A percentile compares a stretch with the other conserved stretches of the same genome.
Evolutionary conservation across 139 green algal species (phyloP).

Genomic region (Astrephomene gubernaculifera): DNA sequence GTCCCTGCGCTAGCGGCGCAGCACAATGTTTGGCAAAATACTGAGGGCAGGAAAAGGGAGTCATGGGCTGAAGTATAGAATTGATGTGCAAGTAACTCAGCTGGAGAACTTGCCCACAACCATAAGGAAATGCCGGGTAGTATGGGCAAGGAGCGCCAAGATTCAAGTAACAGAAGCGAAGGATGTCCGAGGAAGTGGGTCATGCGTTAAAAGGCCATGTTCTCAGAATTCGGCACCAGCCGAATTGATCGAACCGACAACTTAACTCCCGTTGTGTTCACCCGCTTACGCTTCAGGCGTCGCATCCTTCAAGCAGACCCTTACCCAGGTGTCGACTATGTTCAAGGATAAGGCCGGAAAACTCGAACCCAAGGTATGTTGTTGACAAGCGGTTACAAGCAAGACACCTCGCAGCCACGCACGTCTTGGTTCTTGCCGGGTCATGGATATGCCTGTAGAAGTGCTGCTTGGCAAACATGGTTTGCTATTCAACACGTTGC

Average conservation of each 20-base stretch:
- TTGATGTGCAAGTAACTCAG: conserved; percentile 63
- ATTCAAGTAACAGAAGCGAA: conserved; percentile 72
- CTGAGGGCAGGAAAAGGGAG: conserved; percentile 29
- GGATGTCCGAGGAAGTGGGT: conserved; percentile 56
- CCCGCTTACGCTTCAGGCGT: conserved; percentile 47
- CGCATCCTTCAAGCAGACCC: conserved; percentile 64
- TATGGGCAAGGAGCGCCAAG: conserved; percentile 72
- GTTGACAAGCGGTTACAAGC: too few species aligned
- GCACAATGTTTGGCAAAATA: conserved; percentile 65
- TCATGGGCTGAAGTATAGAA: conserved; percentile 53
- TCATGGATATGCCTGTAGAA: too few species aligned
- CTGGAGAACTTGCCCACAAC: conserved; percentile 64
- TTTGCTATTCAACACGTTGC: background rate
- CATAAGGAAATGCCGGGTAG: conserved; percentile 61
- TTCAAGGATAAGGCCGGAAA: conserved; percentile 50
- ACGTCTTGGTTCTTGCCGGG: too few species aligned
- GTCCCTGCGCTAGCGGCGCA: background rate
- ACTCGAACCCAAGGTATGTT: conserved; percentile 64
- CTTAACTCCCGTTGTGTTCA: background rate
- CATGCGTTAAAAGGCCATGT: too few species aligned
- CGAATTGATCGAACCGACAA: background rate
- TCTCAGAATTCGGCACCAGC: background rate
- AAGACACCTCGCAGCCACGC: too few species aligned
- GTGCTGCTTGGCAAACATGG: too few species aligned
- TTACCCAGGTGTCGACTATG: conserved; percentile 73